These are phyloP conservation scores for Oleoguttula mirabilis DNA, from an alignment of 495 filamentous ascomycete species.

Conservation along the genomic window DNA sequence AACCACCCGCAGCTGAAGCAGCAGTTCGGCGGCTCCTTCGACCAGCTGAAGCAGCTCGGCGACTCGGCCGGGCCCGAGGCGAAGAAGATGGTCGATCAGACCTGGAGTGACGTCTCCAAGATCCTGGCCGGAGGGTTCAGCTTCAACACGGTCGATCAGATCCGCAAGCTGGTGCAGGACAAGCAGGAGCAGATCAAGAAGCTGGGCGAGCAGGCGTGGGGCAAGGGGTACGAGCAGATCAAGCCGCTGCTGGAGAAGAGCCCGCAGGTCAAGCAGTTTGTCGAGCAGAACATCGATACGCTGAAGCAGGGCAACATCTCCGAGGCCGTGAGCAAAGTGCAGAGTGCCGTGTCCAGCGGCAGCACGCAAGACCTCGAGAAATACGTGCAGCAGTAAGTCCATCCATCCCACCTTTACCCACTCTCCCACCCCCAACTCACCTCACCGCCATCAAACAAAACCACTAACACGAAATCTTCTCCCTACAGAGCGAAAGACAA, in stretches of 20 bases:
- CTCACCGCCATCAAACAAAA: too few relatives aligned
- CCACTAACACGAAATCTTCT: neutral
- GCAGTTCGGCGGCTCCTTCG: constrained; percentile 48
- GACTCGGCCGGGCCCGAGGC: constrained; percentile 54
- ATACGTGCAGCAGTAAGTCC: constrained; percentile 32
- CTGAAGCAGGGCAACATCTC: constrained; percentile 48
- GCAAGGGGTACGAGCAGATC: constrained; percentile 49
- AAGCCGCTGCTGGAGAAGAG: constrained; percentile 54
- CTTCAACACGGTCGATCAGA: constrained; percentile 38
- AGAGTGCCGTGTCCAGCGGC: constrained; percentile 42
- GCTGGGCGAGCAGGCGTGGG: constrained; percentile 51
- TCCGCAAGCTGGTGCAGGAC: constrained; percentile 48
- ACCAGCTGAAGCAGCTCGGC: constrained; percentile 51
- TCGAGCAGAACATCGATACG: constrained; percentile 47
- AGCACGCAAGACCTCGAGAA: constrained; percentile 44
- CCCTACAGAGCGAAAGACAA: constrained; percentile 12
- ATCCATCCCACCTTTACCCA: neutral
- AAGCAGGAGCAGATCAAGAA: constrained; percentile 49
- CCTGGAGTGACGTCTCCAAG: constrained; percentile 46
- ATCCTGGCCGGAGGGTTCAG: constrained; percentile 44
- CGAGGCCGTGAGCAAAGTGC: constrained; percentile 43
- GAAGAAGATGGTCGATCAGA: constrained; percentile 55
- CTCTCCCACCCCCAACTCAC: too few relatives aligned
- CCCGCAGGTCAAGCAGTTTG: constrained; percentile 49
- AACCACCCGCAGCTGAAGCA: constrained; percentile 57